Conservation (phyloP, 1,284 basidiomycete genomes). For the Cutaneotrichosporon spelunceum region DNA sequence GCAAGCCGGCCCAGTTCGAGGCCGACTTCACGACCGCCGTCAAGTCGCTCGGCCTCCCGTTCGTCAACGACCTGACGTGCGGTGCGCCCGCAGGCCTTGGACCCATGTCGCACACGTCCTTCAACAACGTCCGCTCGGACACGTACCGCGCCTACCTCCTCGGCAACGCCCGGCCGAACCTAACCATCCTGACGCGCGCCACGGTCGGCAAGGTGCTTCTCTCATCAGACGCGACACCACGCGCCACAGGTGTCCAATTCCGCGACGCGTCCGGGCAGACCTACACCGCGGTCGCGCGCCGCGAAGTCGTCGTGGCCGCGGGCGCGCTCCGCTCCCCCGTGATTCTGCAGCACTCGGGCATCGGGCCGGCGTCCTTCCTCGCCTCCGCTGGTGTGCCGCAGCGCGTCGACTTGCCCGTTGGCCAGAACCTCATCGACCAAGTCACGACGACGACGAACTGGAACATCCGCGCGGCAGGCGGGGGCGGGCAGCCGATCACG, state of each 20-base stretch:
- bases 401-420: slow-evolving; percentile 45
- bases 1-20: slow-evolving; percentile 30
- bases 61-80: slow-evolving; percentile 38
- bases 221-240: slow-evolving; percentile 24
- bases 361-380: slow-evolving; percentile 47
- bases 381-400: slow-evolving; percentile 37
- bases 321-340: slow-evolving; percentile 53
- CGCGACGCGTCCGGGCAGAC: slow-evolving; percentile 26
- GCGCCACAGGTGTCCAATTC: slow-evolving; percentile 40
- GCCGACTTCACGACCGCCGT: slow-evolving; percentile 32
- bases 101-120: slow-evolving; percentile 36
- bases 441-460: slow-evolving; percentile 41
- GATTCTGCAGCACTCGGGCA: slow-evolving; percentile 53
- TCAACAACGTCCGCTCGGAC: slow-evolving; percentile 31
- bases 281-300: slow-evolving; percentile 41
- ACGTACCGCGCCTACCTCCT: slow-evolving; percentile 42
- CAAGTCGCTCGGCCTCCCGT: slow-evolving; percentile 30
- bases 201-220: slow-evolving; percentile 37
- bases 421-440: slow-evolving; percentile 52
- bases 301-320: slow-evolving; percentile 52
- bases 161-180: slow-evolving; percentile 30
- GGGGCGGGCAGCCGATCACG: slow-evolving; percentile 27
- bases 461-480: slow-evolving; percentile 21
- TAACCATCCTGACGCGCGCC: slow-evolving; percentile 41
- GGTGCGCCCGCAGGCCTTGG: slow-evolving; percentile 37